Evolutionary conservation across 345 rosid genomes (phyloP), one percentile per base, ranked within the genome.

Genomic region (Angophora floribunda): DNA sequence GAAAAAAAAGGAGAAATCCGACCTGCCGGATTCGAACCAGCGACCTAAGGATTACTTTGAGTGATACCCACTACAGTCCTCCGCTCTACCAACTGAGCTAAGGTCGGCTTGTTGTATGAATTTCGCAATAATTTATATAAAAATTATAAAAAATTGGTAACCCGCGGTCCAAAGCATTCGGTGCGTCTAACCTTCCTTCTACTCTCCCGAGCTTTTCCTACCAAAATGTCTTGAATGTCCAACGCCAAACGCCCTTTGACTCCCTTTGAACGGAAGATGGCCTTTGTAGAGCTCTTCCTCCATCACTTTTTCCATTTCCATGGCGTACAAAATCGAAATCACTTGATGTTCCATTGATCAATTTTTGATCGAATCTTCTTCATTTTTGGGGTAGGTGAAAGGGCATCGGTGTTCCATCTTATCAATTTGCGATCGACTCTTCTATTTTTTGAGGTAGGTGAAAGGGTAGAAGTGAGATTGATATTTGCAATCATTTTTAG

Each of bases 1-100:
- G 0, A 1, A 52, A 10, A 50, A 32, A 17, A 6, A 6, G 16
- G 9, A 78, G 7, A 44, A 3, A 3, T 93, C 94, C 94, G 93
- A 90, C 93, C 92, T 93, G 92, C 93, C 92, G 93, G 91, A 92
- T 91, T 92, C 94, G 94, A 93, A 93, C 94, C 93, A 91, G 93
- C 92, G 94, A 93, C 91, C 91, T 89, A 89, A 89, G 91, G 91
- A 89, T 89, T 30, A 50, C 55, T 3, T 6, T 50, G 86, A 45
- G 52, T 0, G 30, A 28, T 26, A 11, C 95, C 96, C 93, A 94
- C 99, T 97, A 97, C 99, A 96, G 99, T 97, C 98, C 98, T 96
- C 99, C 98, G 99, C 99, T 95, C 99, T 97, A 85, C 98, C 99
- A 97, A 94, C 98, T 97, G 97, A 97, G 99, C 99, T 95, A 97